phyloP scores from a whole-genome alignment of 1,284 basidiomycete genomes.

The Mrakiaceae sp. region DNA sequence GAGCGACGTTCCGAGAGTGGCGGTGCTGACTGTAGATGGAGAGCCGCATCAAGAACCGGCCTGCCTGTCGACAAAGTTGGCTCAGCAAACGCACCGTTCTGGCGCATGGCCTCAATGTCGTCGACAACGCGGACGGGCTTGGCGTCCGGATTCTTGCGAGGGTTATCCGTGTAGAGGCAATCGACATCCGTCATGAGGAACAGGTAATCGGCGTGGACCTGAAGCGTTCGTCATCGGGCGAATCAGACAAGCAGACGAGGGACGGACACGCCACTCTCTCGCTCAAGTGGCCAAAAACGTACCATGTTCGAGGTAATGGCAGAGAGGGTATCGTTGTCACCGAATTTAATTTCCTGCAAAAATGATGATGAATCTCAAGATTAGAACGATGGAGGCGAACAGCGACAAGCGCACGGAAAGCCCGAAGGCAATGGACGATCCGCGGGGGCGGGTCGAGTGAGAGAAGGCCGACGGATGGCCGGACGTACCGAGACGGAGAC shows the following conservation, averaged over 20 bases:
- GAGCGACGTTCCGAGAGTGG: slow-evolving; percentile 79
- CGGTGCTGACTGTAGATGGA: slow-evolving; percentile 60
- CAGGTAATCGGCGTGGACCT: slow-evolving; percentile 83
- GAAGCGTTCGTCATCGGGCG: background rate
- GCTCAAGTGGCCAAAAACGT: background rate
- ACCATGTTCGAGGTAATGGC: slow-evolving; percentile 91
- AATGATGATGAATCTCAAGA: background rate
- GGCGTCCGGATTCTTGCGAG: slow-evolving; percentile 74
- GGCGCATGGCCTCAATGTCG: slow-evolving; percentile 69
- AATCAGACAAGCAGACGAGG: background rate
- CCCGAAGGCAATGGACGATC: too few relatives aligned
- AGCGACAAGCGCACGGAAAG: too few relatives aligned
- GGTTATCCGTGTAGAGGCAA: slow-evolving; percentile 90
- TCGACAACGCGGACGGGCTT: slow-evolving; percentile 68
- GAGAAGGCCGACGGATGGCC: background rate
- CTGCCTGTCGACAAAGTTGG: background rate
- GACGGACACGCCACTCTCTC: too few relatives aligned
- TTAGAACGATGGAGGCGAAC: background rate
- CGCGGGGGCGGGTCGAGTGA: background rate
- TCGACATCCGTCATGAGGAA: slow-evolving; percentile 97
- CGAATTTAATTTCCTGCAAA: slow-evolving; percentile 92
- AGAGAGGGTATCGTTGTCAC: slow-evolving; percentile 96
- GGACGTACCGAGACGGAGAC: slow-evolving; percentile 77
- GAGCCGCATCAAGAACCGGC: background rate
- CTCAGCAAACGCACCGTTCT: slow-evolving; percentile 48